Evolutionary conservation across 345 rosid genomes (phyloP), one percentile per base, ranked within the genome.

Genomic region (Mangifera indica): DNA sequence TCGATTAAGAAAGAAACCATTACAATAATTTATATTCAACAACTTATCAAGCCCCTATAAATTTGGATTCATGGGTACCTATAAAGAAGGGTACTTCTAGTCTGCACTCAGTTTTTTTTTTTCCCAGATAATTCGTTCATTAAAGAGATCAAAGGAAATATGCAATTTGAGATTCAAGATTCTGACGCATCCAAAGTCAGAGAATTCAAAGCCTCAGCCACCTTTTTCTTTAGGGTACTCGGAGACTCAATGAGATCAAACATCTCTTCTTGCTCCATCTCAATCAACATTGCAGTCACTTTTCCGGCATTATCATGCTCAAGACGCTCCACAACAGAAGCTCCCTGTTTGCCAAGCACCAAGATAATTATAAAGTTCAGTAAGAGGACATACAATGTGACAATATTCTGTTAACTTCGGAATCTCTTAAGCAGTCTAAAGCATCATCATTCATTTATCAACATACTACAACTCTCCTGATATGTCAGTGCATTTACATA

Each of bases 201-300:
- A 20, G 74, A 78, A 46, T 73, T 67, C 62, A 78, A 51, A 58
- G 75, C 75, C 74, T 70, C 72, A 0, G 58, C 77, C 37, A 78
- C 53, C 58, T 78, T 78, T 58, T 66, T 57, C 72, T 74, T 74
- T 10, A 78, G 71, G 71, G 63, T 59, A 72, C 56, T 77, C n/a
- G 73, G 53, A 51, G 75, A 74, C 67, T 64, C 65, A 4, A 70
- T 45, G 3, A 63, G 40, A 46, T 74, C 64, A 29, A 69, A 58
- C 14, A 20, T 71, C 62, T 78, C 81, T 18, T n/a, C 34, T 63
- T 51, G 74, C 46, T 73, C 72, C 74, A 78, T 57, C 74, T 78
- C 77, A 20, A 78, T 60, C 63, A 78, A 17, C 70, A 65, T 69
- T 73, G 81, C 81, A 34, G 77, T n/a, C 56, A 78, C 72, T 64